A percentile compares a stretch with the other conserved stretches of the same genome.
phyloP scores from a whole-genome alignment of 2,329 filamentous ascomycete genomes.

The Penicillium crustosum region DNA sequence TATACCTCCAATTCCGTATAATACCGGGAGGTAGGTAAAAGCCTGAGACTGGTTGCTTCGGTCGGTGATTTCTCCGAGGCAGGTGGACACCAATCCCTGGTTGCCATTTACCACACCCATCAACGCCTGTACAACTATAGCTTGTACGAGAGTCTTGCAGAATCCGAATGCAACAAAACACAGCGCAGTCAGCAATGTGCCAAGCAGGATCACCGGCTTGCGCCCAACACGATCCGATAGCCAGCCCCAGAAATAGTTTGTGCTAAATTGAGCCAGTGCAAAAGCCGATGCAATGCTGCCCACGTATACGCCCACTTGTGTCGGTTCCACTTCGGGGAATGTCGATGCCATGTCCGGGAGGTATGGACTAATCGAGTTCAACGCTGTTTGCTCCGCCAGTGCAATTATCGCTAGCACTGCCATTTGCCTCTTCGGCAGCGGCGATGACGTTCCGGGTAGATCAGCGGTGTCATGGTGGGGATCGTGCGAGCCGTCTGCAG shows the following conservation, averaged over 20 bases:
- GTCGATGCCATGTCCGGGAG: slow-evolving; percentile 86
- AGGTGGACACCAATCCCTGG: slow-evolving; percentile 88
- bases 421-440: slow-evolving; percentile 80
- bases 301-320: slow-evolving; percentile 79
- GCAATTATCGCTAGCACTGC: slow-evolving; percentile 83
- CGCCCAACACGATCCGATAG: slow-evolving; percentile 75
- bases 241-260: slow-evolving; percentile 90
- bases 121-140: slow-evolving; percentile 77
- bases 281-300: slow-evolving; percentile 88
- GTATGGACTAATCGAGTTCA: slow-evolving; percentile 96
- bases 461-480: slow-evolving; percentile 28
- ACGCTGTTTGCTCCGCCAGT: slow-evolving; percentile 88
- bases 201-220: slow-evolving; percentile 78
- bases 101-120: slow-evolving; percentile 97
- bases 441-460: slow-evolving; percentile 52
- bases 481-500: slow-evolving; percentile 32
- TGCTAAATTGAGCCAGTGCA: slow-evolving; percentile 85
- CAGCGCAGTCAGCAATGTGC: slow-evolving; percentile 75
- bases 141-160: slow-evolving; percentile 77
- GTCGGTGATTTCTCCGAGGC: slow-evolving; percentile 91
- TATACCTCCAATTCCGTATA: slow-evolving; percentile 94
- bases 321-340: slow-evolving; percentile 74
- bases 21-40: slow-evolving; percentile 90
- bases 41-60: slow-evolving; percentile 89
- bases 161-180: slow-evolving; percentile 89